Evolutionary conservation across 2,329 filamentous ascomycete species (phyloP).

Genomic region (Mycogone perniciosa): DNA sequence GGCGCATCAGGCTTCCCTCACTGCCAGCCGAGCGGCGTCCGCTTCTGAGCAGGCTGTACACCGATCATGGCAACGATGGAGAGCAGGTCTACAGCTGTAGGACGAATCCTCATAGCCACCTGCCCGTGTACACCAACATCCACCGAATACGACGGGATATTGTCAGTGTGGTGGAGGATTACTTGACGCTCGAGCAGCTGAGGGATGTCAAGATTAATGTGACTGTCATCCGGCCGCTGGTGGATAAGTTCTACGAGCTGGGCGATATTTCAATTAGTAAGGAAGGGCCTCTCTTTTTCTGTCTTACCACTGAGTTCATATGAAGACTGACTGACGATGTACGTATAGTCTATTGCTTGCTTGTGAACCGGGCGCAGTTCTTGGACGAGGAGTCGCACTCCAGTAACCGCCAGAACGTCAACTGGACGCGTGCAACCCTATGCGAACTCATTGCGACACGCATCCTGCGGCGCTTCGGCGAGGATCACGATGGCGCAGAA

Average conservation of each 20-base stretch:
- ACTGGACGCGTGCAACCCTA: conserved; percentile 67
- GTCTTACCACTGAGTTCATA: not conserved
- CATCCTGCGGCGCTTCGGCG: conserved; percentile 70
- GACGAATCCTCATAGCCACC: conserved; percentile 51
- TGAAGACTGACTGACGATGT: not conserved
- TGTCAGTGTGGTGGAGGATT: conserved; percentile 55
- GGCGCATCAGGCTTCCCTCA: conserved; percentile 27
- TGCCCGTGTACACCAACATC: conserved; percentile 73
- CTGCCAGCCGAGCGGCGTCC: conserved; percentile 29
- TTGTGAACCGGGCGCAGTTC: conserved; percentile 77
- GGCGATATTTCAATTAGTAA: conserved; percentile 71
- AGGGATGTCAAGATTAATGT: conserved; percentile 77
- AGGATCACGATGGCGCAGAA: conserved; percentile 64
- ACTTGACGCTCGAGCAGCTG: conserved; percentile 66
- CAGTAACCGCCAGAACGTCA: conserved; percentile 73
- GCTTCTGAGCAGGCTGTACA: conserved; percentile 28
- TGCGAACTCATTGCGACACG: conserved; percentile 77
- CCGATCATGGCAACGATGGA: conserved; percentile 23
- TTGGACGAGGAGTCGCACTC: conserved; percentile 69
- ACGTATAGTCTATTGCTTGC: conserved; percentile 64
- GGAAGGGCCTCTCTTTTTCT: conserved; percentile 14
- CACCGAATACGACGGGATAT: conserved; percentile 63
- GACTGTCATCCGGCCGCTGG: conserved; percentile 69
- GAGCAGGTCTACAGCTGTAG: conserved; percentile 45
- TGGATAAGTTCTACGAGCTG: conserved; percentile 75